These are phyloP conservation scores for Aspergillus pseudoviridinutans DNA, from an alignment of 2,329 filamentous ascomycete genomes.

Conservation along the genomic window DNA sequence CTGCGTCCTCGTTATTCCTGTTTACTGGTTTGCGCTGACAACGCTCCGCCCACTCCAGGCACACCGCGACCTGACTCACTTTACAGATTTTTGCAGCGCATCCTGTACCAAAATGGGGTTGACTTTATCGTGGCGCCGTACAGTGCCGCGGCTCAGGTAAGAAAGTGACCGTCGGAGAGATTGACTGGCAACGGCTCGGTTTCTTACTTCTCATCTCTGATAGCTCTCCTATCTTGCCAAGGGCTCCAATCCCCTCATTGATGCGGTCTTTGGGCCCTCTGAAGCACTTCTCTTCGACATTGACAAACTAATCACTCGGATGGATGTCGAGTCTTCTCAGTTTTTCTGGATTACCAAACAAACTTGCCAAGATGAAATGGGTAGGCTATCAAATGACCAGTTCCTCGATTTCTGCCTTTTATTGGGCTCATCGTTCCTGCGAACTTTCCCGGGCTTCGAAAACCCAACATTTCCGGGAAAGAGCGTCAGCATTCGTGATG, in stretches of 20 bases:
- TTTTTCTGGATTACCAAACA: constrained; percentile 65
- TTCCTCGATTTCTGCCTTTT: constrained; percentile 83
- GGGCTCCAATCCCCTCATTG: constrained; percentile 62
- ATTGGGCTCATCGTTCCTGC: constrained; percentile 74
- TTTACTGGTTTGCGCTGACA: constrained; percentile 24
- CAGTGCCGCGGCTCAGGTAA: constrained; percentile 80
- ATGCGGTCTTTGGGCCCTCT: constrained; percentile 76
- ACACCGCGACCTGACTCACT: constrained; percentile 68
- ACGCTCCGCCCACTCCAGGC: constrained; percentile 45
- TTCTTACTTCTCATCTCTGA: not conserved
- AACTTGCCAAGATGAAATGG: constrained; percentile 65
- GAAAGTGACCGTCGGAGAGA: constrained; percentile 17
- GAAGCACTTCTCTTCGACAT: constrained; percentile 84
- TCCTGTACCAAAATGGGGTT: constrained; percentile 65
- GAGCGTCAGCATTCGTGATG: constrained; percentile 63
- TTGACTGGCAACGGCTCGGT: not conserved
- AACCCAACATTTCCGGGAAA: constrained; percentile 55
- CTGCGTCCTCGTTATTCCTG: not conserved
- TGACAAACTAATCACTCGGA: constrained; percentile 63
- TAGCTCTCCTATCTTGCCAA: constrained; percentile 71
- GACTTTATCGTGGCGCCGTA: constrained; percentile 82
- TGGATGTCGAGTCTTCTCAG: constrained; percentile 55
- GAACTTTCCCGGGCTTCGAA: constrained; percentile 72
- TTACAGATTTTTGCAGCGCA: constrained; percentile 70
- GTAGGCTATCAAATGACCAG: constrained; percentile 61